A percentile compares a stretch with the other conserved stretches of the same genome.
Conservation (phyloP, 2,329 filamentous ascomycete genomes). For the Aspergillus vadensis region DNA sequence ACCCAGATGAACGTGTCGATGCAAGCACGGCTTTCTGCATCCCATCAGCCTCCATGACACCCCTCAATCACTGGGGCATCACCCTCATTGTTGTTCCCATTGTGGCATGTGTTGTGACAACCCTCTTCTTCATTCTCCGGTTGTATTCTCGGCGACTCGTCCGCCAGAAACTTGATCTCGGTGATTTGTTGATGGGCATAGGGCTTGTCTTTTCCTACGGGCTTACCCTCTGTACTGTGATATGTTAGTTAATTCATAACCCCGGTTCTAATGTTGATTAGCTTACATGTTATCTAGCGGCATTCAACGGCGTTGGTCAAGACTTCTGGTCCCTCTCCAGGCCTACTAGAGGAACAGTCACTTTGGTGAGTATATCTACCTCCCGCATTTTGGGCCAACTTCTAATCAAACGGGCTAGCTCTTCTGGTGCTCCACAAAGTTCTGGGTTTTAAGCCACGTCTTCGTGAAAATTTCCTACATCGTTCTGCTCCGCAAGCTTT, state of each 20-base stretch:
- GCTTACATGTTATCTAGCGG: neutral
- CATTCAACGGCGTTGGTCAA: slow-evolving; percentile 9
- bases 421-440: slow-evolving; percentile 10
- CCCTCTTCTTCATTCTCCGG: slow-evolving; percentile 4
- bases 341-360: neutral
- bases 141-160: slow-evolving; percentile 5
- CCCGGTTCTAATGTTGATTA: neutral
- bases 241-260: neutral
- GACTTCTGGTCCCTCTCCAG: slow-evolving; percentile 2
- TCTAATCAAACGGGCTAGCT: neutral
- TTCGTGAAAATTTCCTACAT: slow-evolving; percentile 13
- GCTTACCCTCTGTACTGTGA: neutral
- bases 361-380: neutral
- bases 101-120: neutral
- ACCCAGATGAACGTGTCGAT: too few species aligned
- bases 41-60: too few species aligned
- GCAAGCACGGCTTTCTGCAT: too few species aligned
- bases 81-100: slow-evolving; percentile 9
- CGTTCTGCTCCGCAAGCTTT: slow-evolving; percentile 6
- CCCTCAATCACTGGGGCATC: slow-evolving; percentile 5
- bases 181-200: slow-evolving; percentile 8
- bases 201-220: slow-evolving; percentile 11
- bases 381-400: neutral
- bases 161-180: neutral
- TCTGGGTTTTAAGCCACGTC: slow-evolving; percentile 5